Evolutionary conservation across 169 alveolate species (phyloP).

Genomic region (Plasmodium chabaudi): DNA sequence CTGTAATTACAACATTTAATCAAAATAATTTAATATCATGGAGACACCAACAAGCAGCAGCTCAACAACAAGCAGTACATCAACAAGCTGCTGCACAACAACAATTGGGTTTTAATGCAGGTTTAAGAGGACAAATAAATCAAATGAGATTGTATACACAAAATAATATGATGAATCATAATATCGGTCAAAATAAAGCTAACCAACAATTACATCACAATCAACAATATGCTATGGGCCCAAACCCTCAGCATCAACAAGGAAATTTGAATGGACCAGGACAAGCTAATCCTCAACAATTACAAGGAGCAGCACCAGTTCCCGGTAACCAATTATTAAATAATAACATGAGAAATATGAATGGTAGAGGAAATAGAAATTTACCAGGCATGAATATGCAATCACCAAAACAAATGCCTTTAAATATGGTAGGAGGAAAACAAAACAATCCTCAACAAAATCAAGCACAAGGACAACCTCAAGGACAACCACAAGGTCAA

Average conservation of each 20-base stretch:
- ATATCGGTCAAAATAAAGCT: conserved; percentile 34
- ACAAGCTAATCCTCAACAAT: conserved; percentile 11
- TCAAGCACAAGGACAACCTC: conserved; percentile 15
- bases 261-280: conserved; percentile 31
- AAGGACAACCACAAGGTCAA: conserved; percentile 32
- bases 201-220: conserved; percentile 40
- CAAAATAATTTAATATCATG: conserved; percentile 68
- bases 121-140: conserved; percentile 70
- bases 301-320: conserved; percentile 58
- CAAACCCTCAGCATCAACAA: conserved; percentile 37
- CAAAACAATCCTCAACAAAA: conserved; percentile 14
- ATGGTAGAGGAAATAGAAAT: conserved; percentile 40
- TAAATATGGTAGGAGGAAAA: conserved; percentile 33
- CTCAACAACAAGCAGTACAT: conserved; percentile 52
- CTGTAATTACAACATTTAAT: conserved; percentile 60
- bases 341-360: conserved; percentile 69
- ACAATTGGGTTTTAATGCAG: conserved; percentile 35
- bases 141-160: conserved; percentile 74
- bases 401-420: conserved; percentile 55
- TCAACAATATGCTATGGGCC: conserved; percentile 38
- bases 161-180: conserved; percentile 47
- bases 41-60: conserved; percentile 75
- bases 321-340: conserved; percentile 44
- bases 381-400: conserved; percentile 38
- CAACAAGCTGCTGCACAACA: conserved; percentile 56